A percentile compares a stretch with the other conserved stretches of the same genome.
These are phyloP conservation scores for Vitis riparia DNA, from an alignment of 164 flowering plant species.

Conservation along the genomic window DNA sequence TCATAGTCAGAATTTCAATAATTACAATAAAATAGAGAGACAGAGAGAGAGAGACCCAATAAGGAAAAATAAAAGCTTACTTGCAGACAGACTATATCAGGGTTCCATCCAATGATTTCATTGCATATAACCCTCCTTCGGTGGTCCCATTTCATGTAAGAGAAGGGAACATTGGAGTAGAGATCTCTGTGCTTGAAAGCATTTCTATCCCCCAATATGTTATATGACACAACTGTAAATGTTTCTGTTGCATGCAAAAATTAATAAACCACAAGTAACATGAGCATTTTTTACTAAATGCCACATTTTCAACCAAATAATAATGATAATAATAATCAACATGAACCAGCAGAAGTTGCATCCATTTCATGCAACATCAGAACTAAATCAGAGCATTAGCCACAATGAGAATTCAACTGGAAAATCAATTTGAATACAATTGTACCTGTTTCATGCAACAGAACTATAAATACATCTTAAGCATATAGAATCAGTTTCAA, in stretches of 20 bases:
- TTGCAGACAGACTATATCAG: conserved; percentile 63
- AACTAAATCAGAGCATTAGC: too few relatives aligned
- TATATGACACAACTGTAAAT: conserved; percentile 51
- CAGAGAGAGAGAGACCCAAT: not conserved
- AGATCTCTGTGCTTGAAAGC: conserved; percentile 46
- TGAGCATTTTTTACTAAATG: not conserved
- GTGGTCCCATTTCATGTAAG: conserved; percentile 39
- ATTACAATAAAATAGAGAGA: not conserved
- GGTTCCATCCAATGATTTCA: conserved; percentile 39
- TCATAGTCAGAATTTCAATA: not conserved
- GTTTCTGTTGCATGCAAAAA: conserved; percentile 26
- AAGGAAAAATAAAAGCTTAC: conserved; percentile 19
- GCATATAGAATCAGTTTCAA: too few relatives aligned
- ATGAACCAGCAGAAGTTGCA: too few relatives aligned
- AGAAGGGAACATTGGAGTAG: conserved; percentile 36
- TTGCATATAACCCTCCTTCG: conserved; percentile 45
- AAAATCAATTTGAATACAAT: too few relatives aligned
- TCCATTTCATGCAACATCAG: too few relatives aligned
- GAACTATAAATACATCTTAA: too few relatives aligned
- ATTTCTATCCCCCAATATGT: conserved; percentile 53
- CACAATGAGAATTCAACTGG: too few relatives aligned
- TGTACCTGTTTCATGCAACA: too few relatives aligned
- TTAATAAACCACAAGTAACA: not conserved
- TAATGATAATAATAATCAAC: not conserved
- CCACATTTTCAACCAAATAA: not conserved